A percentile compares a stretch with the other conserved stretches of the same genome.
Conservation (phyloP, 116 monocot species). For the Phalaenopsis hybrid region DNA sequence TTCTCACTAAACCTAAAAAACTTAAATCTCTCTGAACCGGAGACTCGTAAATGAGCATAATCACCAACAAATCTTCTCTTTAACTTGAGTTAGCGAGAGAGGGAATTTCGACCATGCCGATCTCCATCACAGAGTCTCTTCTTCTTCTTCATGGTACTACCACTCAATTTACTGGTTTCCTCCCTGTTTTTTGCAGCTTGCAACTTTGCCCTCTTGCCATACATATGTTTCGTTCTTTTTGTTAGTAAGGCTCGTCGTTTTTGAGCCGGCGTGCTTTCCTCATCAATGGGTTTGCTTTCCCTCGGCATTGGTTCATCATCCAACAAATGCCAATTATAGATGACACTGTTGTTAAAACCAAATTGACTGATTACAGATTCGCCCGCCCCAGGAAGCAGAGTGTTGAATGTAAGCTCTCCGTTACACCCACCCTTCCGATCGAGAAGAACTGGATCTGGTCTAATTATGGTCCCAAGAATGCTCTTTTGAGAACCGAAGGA, state of each 20-base stretch:
- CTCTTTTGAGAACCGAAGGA: conserved; percentile 46
- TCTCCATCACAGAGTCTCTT: neutral
- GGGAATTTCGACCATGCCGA: neutral
- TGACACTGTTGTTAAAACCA: conserved; percentile 18
- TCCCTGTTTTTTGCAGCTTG: neutral
- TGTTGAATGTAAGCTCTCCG: conserved; percentile 41
- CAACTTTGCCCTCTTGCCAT: neutral
- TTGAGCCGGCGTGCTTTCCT: conserved; percentile 5
- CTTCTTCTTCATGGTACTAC: neutral
- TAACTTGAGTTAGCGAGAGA: neutral
- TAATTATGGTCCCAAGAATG: conserved; percentile 78
- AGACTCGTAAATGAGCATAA: too few species aligned
- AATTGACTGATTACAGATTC: conserved; percentile 28
- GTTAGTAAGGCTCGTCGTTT: conserved; percentile 23
- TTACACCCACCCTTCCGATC: conserved; percentile 53
- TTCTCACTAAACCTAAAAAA: neutral
- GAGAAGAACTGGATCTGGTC: conserved; percentile 64
- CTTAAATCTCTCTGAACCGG: neutral
- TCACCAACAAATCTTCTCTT: neutral
- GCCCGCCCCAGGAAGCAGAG: conserved; percentile 55
- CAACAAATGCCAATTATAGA: conserved; percentile 62
- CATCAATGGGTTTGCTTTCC: conserved; percentile 16
- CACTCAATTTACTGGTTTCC: neutral
- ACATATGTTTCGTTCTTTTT: conserved; percentile 17
- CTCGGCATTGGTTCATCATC: conserved; percentile 90